These are phyloP conservation scores for Solanum ossicruentum DNA, from an alignment of 257 asterid genomes.

Conservation along the genomic window DNA sequence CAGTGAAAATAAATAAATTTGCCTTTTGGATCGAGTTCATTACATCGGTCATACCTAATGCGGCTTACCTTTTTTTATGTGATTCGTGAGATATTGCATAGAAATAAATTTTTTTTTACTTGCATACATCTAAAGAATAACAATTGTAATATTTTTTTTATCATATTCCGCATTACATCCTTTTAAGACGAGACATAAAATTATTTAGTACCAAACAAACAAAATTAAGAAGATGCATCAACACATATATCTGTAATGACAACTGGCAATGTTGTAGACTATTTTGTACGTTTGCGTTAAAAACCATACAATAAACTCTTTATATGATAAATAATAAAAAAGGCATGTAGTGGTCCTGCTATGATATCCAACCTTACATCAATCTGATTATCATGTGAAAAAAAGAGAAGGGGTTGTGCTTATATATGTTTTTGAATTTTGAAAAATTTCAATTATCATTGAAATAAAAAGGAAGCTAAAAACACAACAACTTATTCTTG, in stretches of 20 bases:
- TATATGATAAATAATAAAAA: not conserved
- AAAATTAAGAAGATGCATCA: not conserved
- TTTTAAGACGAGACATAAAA: not conserved
- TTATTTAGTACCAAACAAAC: not conserved
- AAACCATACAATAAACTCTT: not conserved
- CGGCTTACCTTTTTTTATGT: too few species aligned
- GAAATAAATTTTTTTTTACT: too few species aligned
- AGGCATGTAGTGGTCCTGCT: slow-evolving; percentile 4
- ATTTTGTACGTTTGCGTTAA: not conserved
- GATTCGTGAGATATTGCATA: too few species aligned
- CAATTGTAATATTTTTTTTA: too few species aligned
- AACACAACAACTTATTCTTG: not conserved
- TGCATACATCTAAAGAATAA: too few species aligned
- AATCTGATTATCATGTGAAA: slow-evolving; percentile 7
- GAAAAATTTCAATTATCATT: not conserved
- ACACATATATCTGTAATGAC: not conserved
- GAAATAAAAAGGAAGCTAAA: not conserved
- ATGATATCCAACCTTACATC: not conserved
- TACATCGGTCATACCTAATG: too few species aligned
- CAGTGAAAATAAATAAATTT: too few species aligned
- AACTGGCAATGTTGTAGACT: not conserved
- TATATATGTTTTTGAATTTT: not conserved
- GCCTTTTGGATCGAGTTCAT: too few species aligned
- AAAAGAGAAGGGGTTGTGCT: not conserved
- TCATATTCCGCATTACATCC: too few species aligned